These are phyloP conservation scores for Penicillium crustosum DNA, from an alignment of 2,329 filamentous ascomycete species.

Conservation along the genomic window DNA sequence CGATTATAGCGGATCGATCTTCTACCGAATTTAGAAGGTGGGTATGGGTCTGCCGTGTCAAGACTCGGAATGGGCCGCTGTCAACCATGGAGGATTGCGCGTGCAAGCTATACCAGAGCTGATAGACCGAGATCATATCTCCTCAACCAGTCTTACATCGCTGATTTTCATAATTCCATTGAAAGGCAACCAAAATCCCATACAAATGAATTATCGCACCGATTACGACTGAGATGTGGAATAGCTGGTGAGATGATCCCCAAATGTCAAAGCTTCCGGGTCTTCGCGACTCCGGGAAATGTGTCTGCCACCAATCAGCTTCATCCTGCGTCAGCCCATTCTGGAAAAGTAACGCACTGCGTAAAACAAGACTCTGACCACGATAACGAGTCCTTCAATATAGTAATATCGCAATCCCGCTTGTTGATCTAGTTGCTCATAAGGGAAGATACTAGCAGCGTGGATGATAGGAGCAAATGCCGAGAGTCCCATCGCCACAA, in stretches of 20 bases:
- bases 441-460: constrained; percentile 21
- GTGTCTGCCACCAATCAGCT: constrained; percentile 10
- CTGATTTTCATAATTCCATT: background rate
- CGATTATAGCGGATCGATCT: background rate
- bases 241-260: constrained; percentile 36
- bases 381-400: constrained; percentile 24
- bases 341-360: constrained; percentile 31
- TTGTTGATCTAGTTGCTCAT: constrained; percentile 27
- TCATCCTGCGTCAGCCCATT: background rate
- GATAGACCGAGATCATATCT: background rate
- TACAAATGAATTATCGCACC: background rate
- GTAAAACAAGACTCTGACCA: constrained; percentile 23
- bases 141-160: background rate
- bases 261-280: constrained; percentile 38
- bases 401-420: constrained; percentile 34
- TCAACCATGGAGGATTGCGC: background rate
- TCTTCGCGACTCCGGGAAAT: constrained; percentile 26
- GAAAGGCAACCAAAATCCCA: background rate
- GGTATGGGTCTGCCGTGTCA: background rate
- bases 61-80: background rate
- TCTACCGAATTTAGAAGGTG: background rate
- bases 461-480: constrained; percentile 38
- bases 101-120: background rate
- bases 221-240: constrained; percentile 35
- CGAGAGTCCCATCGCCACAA: constrained; percentile 34